Evolutionary conservation across 192 early-diverging fungal genomes (phyloP).

Genomic region (Entomortierella lignicola): DNA sequence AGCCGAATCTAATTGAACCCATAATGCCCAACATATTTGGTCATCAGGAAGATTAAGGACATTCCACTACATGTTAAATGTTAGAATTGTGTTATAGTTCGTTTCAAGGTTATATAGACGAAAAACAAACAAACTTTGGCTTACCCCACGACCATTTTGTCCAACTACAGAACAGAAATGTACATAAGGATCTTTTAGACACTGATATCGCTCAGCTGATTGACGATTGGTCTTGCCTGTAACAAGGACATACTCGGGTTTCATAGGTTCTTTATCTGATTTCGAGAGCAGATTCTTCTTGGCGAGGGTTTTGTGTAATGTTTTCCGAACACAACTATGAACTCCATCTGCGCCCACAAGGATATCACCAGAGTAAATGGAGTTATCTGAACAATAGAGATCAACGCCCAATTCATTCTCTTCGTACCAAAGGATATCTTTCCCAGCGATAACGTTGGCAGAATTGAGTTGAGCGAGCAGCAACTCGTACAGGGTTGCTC

Average conservation of each 20-base stretch:
- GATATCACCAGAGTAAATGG: constrained; percentile 49
- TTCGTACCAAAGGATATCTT: constrained; percentile 29
- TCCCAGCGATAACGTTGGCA: constrained; percentile 26
- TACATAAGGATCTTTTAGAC: constrained; percentile 14
- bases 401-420: constrained; percentile 36
- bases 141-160: constrained; percentile 4
- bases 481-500: constrained; percentile 22
- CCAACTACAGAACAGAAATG: constrained; percentile 8
- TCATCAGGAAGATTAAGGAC: constrained; percentile 15
- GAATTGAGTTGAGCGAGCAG: constrained; percentile 16
- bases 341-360: constrained; percentile 54
- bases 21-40: constrained; percentile 17
- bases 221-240: constrained; percentile 1
- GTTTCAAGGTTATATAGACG: background rate
- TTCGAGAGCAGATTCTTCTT: constrained; percentile 6
- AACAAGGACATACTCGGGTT: background rate
- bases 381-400: constrained; percentile 34
- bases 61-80: constrained; percentile 1
- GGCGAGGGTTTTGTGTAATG: constrained; percentile 8
- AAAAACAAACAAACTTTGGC: too few relatives aligned
- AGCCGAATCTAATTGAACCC: constrained; percentile 3
- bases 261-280: background rate
- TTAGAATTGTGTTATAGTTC: background rate
- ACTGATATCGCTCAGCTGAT: constrained; percentile 4
- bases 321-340: constrained; percentile 38